phyloP scores from a whole-genome alignment of 305 asterid genomes.

The Fraxinus latifolia region DNA sequence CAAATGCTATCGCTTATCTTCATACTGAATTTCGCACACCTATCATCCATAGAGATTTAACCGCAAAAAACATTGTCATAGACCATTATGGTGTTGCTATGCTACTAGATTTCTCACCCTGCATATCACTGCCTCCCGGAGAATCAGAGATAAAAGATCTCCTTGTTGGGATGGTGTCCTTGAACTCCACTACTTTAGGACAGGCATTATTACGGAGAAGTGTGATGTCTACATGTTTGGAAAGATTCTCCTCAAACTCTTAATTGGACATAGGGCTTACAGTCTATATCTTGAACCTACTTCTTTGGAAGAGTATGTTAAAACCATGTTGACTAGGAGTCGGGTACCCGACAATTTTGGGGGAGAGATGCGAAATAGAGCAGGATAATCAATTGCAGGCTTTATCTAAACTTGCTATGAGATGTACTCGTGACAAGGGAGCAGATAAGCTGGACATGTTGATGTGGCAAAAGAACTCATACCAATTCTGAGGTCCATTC shows the following conservation, averaged over 20 bases:
- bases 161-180: not conserved
- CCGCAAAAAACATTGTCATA: no score
- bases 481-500: no score
- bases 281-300: not conserved
- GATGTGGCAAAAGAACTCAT: no score
- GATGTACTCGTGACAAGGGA: no score
- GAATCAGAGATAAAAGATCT: not conserved
- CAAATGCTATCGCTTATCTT: no score
- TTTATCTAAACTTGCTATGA: no score
- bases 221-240: conserved; percentile 22
- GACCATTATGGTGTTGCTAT: no score
- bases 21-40: no score
- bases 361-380: not conserved
- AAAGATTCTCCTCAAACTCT: not conserved
- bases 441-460: no score
- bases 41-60: no score
- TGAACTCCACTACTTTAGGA: not conserved
- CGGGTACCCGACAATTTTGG: not conserved
- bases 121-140: conserved; percentile 10
- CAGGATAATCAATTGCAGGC: not conserved
- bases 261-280: not conserved
- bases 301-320: not conserved
- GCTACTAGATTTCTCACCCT: no score
- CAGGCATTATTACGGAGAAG: conserved; percentile 6
- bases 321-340: not conserved